Conservation (phyloP, 805 yeast species). For the Ogataea ramenticola region DNA sequence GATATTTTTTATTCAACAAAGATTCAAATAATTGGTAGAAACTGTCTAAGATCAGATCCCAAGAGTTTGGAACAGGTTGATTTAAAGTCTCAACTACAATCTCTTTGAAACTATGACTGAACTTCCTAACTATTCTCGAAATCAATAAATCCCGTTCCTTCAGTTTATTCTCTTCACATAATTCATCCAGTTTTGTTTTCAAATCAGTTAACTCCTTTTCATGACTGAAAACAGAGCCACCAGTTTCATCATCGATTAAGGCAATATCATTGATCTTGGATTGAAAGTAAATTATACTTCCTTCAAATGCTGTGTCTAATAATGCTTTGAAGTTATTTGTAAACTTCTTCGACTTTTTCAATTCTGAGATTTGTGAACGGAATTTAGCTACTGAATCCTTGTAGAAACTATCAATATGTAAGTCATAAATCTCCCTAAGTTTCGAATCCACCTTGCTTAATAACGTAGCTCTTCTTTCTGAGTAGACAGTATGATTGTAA, state of each 20-base stretch:
- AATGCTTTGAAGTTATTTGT: constrained; percentile 14
- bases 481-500: constrained; percentile 61
- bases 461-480: constrained; percentile 50
- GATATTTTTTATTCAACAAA: constrained; percentile 24
- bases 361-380: constrained; percentile 14
- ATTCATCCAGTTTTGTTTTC: constrained; percentile 21
- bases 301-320: constrained; percentile 12
- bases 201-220: constrained; percentile 28
- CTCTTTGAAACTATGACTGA: constrained; percentile 42
- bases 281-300: background rate
- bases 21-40: constrained; percentile 31
- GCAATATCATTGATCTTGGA: constrained; percentile 21
- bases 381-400: constrained; percentile 26
- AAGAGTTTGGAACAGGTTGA: constrained; percentile 43
- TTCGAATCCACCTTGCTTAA: constrained; percentile 38
- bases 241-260: constrained; percentile 19
- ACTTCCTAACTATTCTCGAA: constrained; percentile 37
- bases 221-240: constrained; percentile 19
- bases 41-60: constrained; percentile 49
- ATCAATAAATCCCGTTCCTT: constrained; percentile 37
- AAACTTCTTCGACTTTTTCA: constrained; percentile 18
- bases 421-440: constrained; percentile 36
- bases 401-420: constrained; percentile 31
- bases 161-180: constrained; percentile 24
- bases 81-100: constrained; percentile 39